Percentiles rank a stretch among this genome's conserved stretches.
phyloP scores from a whole-genome alignment of 441 rosid genomes.

The Pelargonium australe region DNA sequence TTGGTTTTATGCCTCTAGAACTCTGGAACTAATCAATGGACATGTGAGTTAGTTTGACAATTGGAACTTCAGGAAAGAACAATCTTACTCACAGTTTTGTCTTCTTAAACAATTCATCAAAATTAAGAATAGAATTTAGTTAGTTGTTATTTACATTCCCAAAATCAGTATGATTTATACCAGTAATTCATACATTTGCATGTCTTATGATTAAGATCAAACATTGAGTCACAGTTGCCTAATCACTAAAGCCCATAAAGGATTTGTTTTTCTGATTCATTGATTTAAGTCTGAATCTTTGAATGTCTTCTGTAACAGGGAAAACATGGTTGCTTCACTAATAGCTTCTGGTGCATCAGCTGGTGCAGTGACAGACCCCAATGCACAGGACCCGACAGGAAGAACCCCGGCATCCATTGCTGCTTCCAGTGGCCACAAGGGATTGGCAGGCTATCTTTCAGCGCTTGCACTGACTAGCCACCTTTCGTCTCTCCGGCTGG shows the following conservation, averaged over 20 bases:
- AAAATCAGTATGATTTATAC: not conserved
- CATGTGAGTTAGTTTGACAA: too few species aligned
- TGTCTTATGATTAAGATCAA: not conserved
- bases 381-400: conserved; percentile 57
- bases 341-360: conserved; percentile 85
- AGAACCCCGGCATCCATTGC: conserved; percentile 79
- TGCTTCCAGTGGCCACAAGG: conserved; percentile 64
- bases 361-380: conserved; percentile 96
- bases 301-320: conserved; percentile 41
- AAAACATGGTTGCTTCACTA: conserved; percentile 88
- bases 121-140: not conserved
- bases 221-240: not conserved
- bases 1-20: too few species aligned
- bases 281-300: not conserved
- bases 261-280: not conserved
- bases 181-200: not conserved
- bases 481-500: conserved; percentile 71
- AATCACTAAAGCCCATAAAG: not conserved
- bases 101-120: too few species aligned
- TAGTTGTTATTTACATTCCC: not conserved
- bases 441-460: conserved; percentile 94
- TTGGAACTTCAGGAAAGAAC: too few species aligned
- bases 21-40: too few species aligned
- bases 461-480: conserved; percentile 85
- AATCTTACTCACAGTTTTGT: too few species aligned